These are phyloP conservation scores for Penicillium arizonense DNA, from an alignment of 495 filamentous ascomycete genomes.

Conservation along the genomic window DNA sequence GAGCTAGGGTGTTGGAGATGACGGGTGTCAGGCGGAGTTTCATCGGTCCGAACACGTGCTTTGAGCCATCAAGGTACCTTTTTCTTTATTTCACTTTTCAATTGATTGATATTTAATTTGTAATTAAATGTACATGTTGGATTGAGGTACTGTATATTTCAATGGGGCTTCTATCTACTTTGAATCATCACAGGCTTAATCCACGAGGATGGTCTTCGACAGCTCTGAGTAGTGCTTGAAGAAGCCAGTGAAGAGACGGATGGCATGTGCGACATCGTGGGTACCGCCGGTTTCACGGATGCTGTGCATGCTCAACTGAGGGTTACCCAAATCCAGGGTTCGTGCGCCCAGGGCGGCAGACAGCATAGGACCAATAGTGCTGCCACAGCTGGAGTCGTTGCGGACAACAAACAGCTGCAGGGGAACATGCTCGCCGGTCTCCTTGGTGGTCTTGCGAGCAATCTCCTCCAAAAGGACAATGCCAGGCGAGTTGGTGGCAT, in stretches of 20 bases:
- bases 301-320: conserved; percentile 97
- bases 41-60: conserved; percentile 26
- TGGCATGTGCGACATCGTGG: conserved; percentile 83
- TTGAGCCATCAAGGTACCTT: not conserved
- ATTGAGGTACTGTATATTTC: not conserved
- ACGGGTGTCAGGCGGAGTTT: conserved; percentile 20
- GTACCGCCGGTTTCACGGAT: conserved; percentile 89
- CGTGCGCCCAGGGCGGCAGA: conserved; percentile 78
- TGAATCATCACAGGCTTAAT: conserved; percentile 34
- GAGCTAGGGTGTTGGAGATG: conserved; percentile 13
- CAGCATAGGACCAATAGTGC: conserved; percentile 96
- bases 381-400: conserved; percentile 91
- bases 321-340: conserved; percentile 90
- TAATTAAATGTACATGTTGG: not conserved
- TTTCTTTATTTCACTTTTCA: not conserved
- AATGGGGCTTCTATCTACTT: not conserved
- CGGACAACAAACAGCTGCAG: conserved; percentile 94
- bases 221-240: conserved; percentile 78
- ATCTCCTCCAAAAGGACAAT: conserved; percentile 89
- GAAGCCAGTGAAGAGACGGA: conserved; percentile 85
- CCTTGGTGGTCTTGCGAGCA: conserved; percentile 59
- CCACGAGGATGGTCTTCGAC: conserved; percentile 78
- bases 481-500: conserved; percentile 93
- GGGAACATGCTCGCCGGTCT: conserved; percentile 61
- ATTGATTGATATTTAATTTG: not conserved